Evolutionary conservation across 768 basidiomycete genomes (phyloP).

Genomic region (Mycena latifolia): DNA sequence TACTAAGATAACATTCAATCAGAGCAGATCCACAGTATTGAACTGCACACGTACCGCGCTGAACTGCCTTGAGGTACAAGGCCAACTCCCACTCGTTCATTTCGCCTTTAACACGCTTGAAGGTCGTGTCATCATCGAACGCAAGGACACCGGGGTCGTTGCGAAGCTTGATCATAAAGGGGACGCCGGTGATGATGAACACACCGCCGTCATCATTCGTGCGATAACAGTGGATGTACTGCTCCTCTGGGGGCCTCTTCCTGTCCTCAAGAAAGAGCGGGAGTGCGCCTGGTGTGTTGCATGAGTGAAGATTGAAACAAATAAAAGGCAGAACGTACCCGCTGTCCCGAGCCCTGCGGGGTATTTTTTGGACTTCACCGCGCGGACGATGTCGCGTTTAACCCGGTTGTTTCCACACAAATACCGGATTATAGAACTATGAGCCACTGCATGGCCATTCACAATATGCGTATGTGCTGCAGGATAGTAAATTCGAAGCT

Average conservation of each 20-base stretch:
- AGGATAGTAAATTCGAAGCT: background rate
- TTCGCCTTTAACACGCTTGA: background rate
- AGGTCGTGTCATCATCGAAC: slow-evolving; percentile 1
- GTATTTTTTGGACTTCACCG: too few relatives aligned
- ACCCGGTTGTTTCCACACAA: too few relatives aligned
- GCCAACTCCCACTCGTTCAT: slow-evolving; percentile 15
- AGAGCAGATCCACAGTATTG: background rate
- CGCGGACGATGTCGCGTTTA: too few relatives aligned
- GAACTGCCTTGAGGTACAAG: background rate
- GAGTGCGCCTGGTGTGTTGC: too few relatives aligned
- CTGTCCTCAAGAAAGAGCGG: background rate
- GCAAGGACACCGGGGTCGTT: background rate
- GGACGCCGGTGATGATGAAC: background rate
- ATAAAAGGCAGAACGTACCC: too few relatives aligned
- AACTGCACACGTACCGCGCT: background rate
- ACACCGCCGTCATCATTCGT: background rate
- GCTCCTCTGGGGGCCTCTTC: background rate
- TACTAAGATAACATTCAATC: too few relatives aligned
- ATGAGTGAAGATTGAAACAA: too few relatives aligned
- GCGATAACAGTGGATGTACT: background rate
- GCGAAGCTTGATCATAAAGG: background rate
- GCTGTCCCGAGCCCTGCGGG: too few relatives aligned
- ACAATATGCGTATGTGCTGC: slow-evolving; percentile 14
- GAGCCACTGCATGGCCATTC: background rate
- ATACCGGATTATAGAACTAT: background rate